These are phyloP conservation scores for Candida mattraensis DNA, from an alignment of 805 yeast genomes.

Conservation along the genomic window DNA sequence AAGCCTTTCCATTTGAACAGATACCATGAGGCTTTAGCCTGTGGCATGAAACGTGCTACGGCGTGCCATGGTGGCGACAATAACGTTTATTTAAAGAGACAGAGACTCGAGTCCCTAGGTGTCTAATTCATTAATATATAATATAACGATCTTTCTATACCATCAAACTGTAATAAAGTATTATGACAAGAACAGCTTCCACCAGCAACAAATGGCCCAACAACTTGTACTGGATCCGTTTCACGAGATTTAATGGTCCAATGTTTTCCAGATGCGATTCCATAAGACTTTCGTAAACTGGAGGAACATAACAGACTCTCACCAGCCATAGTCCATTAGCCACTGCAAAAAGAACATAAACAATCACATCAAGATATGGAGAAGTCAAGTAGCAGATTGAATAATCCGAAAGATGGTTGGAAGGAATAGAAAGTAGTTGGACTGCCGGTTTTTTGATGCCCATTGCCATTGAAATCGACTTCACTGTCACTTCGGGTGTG, in stretches of 20 bases:
- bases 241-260: conserved; percentile 1
- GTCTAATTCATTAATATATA: too few relatives aligned
- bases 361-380: conserved; percentile 42
- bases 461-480: conserved; percentile 90
- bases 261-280: conserved; percentile 3
- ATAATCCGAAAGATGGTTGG: conserved; percentile 34
- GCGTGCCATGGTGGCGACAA: too few relatives aligned
- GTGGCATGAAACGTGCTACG: too few relatives aligned
- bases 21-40: too few relatives aligned
- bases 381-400: conserved; percentile 45
- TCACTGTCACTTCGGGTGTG: conserved; percentile 71
- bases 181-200: too few relatives aligned
- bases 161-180: too few relatives aligned
- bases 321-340: conserved; percentile 19
- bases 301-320: conserved; percentile 5
- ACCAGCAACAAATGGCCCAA: too few relatives aligned
- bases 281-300: conserved; percentile 10
- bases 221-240: too few relatives aligned
- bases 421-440: conserved; percentile 66
- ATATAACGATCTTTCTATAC: too few relatives aligned
- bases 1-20: too few relatives aligned
- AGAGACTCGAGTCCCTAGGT: too few relatives aligned
- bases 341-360: conserved; percentile 39
- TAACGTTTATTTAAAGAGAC: too few relatives aligned
- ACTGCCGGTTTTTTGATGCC: conserved; percentile 86